Evolutionary conservation across 2,329 filamentous ascomycete genomes (phyloP), one percentile per base, ranked within the genome.

Genomic region (Didymella arachidicola): DNA sequence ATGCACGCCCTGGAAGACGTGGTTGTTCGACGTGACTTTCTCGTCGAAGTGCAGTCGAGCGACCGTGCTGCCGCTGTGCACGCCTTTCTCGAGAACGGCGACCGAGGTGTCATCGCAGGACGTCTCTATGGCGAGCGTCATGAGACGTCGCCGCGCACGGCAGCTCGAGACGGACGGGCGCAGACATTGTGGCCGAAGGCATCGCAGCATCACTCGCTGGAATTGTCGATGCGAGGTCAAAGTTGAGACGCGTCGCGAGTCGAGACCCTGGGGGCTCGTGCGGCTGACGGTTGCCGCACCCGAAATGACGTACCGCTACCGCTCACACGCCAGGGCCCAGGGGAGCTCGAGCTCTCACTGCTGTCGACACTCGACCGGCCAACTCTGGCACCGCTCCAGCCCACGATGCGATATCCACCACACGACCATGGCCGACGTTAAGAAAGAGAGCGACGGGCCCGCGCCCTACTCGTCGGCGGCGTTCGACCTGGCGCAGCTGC

Each of bases 91-190:
- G 38, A 97, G 82, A 46, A 98, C 79, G 29, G 94, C 90, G 19
- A 97, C 93, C 57, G 90, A 93, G 1, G 93, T 97, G 80, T 98
- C 94, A 79, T 98, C 94, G 82, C 94, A 95, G 2, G 90, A 93
- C 10, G 89, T 90, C 76, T 95, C 91, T 72, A 95, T 93, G 51
- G 90, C 90, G 47, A 94, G 84, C 5, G 81, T 82, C 59, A 77
- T 70, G 46, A 81, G 63, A 39, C 55, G 49, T 39, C 77, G 75
- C 0, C 55, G 56, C 22, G 53, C 45, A 38, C 46, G 14, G 41
- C 41, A 11, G 10, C 36, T 22, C 7, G 42, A 16, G 5, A n/a
- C 1, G 27, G 27, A 2, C n/a, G 22, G 25, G 2, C 32, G 16
- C 25, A 22, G 39, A 50, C 53, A 62, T 62, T 53, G 60, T 42